Percentiles rank a stretch among this genome's conserved stretches.
phyloP scores from a whole-genome alignment of 305 asterid species.

The Solanum aculeatissimum region DNA sequence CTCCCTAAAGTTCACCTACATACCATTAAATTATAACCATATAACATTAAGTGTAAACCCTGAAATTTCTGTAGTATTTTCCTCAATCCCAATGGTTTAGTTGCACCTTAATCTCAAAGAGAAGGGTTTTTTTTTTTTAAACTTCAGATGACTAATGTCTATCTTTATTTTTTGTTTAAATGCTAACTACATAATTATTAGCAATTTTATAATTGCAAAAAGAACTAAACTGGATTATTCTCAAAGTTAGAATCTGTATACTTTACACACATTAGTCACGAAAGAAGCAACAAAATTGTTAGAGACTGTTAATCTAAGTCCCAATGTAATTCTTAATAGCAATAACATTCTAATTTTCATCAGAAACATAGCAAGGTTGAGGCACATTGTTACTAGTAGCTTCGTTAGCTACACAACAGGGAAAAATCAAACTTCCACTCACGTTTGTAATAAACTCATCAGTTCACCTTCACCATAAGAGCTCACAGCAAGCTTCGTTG shows the following conservation, averaged over 20 bases:
- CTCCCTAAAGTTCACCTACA: neutral
- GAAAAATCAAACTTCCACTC: slow-evolving; percentile 8
- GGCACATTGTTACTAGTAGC: neutral
- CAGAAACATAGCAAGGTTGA: neutral
- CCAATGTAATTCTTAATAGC: neutral
- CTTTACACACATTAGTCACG: neutral
- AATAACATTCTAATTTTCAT: neutral
- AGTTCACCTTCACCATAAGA: slow-evolving; percentile 88
- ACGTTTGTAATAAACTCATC: slow-evolving; percentile 92
- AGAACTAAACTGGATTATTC: neutral
- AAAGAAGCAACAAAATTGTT: neutral
- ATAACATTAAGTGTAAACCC: neutral
- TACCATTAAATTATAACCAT: neutral
- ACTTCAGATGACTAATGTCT: neutral
- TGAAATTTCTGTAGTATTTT: neutral
- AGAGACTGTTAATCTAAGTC: neutral
- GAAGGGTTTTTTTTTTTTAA: neutral
- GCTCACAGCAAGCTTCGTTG: slow-evolving; percentile 71
- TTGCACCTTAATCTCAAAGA: neutral
- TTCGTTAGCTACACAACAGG: neutral
- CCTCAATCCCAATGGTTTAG: neutral
- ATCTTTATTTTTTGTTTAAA: neutral
- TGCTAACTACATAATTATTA: neutral
- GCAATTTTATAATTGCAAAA: neutral
- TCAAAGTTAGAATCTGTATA: neutral